Conservation (phyloP, 139 green algal species). For the Coccomyxa sp. region DNA sequence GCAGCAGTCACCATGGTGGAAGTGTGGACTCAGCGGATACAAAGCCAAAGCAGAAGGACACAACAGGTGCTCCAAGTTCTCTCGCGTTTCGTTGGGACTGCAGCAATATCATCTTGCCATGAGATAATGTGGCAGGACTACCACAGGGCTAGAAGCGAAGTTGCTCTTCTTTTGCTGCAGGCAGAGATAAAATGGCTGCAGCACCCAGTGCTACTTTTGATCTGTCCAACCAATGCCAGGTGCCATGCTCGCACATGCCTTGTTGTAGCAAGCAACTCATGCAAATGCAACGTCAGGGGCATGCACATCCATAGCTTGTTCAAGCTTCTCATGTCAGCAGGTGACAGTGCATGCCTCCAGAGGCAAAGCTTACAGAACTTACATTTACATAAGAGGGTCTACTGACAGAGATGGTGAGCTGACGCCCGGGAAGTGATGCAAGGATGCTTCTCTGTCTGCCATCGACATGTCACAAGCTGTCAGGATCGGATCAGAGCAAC, state of each 20-base stretch:
- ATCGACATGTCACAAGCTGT: too few relatives aligned
- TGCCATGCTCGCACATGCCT: too few relatives aligned
- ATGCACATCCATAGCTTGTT: not conserved
- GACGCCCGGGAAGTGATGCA: slow-evolving; percentile 30
- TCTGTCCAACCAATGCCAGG: too few relatives aligned
- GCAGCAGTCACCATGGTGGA: too few relatives aligned
- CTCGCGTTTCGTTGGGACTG: too few relatives aligned
- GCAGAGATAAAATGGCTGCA: not conserved
- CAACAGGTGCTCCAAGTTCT: too few relatives aligned
- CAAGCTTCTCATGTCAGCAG: not conserved
- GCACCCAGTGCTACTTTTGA: too few relatives aligned
- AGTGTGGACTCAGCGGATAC: too few relatives aligned
- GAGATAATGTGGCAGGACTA: not conserved
- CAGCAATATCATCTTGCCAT: not conserved
- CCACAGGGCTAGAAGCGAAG: not conserved
- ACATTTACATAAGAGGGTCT: slow-evolving; percentile 44
- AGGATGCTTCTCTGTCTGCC: too few relatives aligned
- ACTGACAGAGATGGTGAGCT: slow-evolving; percentile 46
- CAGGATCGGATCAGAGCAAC: too few relatives aligned
- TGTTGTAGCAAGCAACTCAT: too few relatives aligned
- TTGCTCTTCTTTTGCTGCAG: not conserved
- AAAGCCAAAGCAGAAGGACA: too few relatives aligned
- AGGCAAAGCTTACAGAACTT: slow-evolving; percentile 8
- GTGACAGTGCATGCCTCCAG: slow-evolving; percentile 20
- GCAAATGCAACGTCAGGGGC: not conserved